Conservation (phyloP, 208 protist species). For the Crithidia expoeki region DNA sequence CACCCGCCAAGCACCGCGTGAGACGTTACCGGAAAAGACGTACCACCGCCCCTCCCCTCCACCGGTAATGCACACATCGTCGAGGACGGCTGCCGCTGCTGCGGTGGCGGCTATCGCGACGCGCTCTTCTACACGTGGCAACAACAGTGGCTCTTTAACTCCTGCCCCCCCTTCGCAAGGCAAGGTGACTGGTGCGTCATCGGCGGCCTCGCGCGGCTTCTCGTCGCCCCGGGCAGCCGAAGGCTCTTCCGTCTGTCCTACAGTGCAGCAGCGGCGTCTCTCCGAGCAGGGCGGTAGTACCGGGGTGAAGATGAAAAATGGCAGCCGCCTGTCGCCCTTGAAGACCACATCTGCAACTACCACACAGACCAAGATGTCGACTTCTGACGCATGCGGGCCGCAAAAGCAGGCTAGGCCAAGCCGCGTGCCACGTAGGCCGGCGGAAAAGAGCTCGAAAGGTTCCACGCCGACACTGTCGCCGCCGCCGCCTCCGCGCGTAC, state of each 20-base stretch:
- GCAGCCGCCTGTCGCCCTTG: conserved; percentile 11
- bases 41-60: conserved; percentile 1
- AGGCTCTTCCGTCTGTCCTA: conserved; percentile 12
- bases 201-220: conserved; percentile 23
- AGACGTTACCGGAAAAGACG: neutral
- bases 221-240: conserved; percentile 3
- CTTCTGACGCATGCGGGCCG: neutral
- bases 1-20: neutral
- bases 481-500: conserved; percentile 21
- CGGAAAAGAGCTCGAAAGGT: neutral
- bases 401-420: neutral
- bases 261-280: conserved; percentile 17
- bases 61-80: neutral
- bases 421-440: conserved; percentile 5
- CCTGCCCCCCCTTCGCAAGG: conserved; percentile 3
- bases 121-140: neutral
- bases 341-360: neutral
- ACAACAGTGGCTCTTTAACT: neutral
- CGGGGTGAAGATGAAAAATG: neutral
- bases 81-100: neutral
- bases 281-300: conserved; percentile 8
- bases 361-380: neutral
- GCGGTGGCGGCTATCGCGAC: neutral
- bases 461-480: neutral
- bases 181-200: conserved; percentile 8